Percentiles rank a stretch among this genome's conserved stretches.
These are phyloP conservation scores for Saxophila tyrrhenica DNA, from an alignment of 495 filamentous ascomycete genomes.

Conservation along the genomic window DNA sequence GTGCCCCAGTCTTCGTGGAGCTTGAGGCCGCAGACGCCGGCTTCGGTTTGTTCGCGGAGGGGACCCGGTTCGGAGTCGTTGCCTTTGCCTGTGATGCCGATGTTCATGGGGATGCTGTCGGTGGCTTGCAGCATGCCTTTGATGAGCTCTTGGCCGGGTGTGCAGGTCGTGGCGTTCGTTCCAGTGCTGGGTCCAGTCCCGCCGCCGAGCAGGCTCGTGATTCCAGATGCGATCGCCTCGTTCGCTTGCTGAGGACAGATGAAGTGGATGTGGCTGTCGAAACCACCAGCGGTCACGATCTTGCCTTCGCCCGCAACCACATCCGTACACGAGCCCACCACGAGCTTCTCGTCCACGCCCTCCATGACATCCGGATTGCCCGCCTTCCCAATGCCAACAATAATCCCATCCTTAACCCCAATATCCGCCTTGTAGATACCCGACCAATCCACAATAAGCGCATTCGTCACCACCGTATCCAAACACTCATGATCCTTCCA, in stretches of 20 bases:
- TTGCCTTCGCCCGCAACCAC: constrained; percentile 91
- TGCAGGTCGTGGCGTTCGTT: constrained; percentile 91
- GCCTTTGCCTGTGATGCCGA: constrained; percentile 92
- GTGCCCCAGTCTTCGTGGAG: constrained; percentile 97
- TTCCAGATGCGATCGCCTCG: constrained; percentile 75
- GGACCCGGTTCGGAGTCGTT: constrained; percentile 69
- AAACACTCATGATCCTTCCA: constrained; percentile 56
- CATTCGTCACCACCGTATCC: constrained; percentile 87
- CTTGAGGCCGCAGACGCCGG: constrained; percentile 84
- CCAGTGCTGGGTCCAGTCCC: constrained; percentile 94
- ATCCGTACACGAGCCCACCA: constrained; percentile 85
- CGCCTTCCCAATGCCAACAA: constrained; percentile 88
- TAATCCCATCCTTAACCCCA: constrained; percentile 79
- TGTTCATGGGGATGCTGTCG: constrained; percentile 78
- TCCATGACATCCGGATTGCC: constrained; percentile 97
- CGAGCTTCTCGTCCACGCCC: constrained; percentile 63
- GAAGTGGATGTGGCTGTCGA: constrained; percentile 91
- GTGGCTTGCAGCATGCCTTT: constrained; percentile 87
- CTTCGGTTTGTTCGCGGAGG: constrained; percentile 68
- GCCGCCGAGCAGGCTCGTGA: constrained; percentile 87
- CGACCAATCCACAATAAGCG: constrained; percentile 78
- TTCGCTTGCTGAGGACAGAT: constrained; percentile 93
- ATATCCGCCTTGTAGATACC: constrained; percentile 98
- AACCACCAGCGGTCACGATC: constrained; percentile 84
- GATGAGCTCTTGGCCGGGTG: constrained; percentile 72